A percentile compares a stretch with the other conserved stretches of the same genome.
phyloP scores from a whole-genome alignment of 75 land plant species.

The Sequoia sempervirens region DNA sequence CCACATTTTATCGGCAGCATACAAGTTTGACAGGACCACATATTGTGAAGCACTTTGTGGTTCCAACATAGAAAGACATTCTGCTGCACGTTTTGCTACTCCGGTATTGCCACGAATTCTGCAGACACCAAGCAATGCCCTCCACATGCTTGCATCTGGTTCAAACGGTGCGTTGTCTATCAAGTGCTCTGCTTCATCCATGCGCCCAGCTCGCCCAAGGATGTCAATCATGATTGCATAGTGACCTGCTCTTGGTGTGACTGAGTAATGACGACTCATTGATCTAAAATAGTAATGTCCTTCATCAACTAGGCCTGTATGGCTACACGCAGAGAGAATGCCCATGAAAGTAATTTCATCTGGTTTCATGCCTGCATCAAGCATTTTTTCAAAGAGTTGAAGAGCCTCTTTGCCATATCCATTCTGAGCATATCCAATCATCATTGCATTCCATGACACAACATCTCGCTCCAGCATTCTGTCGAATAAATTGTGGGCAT shows the following conservation, averaged over 20 bases:
- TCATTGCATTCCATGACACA: conserved; percentile 24
- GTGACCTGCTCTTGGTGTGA: conserved; percentile 12
- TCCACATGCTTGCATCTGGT: conserved; percentile 15
- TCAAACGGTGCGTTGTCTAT: conserved; percentile 12
- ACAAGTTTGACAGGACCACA: conserved; percentile 15
- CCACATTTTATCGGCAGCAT: conserved; percentile 18
- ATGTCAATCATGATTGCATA: conserved; percentile 15
- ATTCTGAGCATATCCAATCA: conserved; percentile 16
- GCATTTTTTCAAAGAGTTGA: conserved; percentile 16
- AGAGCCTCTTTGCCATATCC: conserved; percentile 22
- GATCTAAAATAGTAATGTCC: conserved; percentile 8
- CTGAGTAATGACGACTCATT: not conserved
- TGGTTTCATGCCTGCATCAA: conserved; percentile 8
- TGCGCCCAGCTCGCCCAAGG: conserved; percentile 17
- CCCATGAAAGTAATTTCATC: conserved; percentile 15
- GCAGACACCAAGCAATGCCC: conserved; percentile 20
- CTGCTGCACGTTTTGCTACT: conserved; percentile 17
- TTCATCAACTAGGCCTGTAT: conserved; percentile 13
- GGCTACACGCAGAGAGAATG: conserved; percentile 11
- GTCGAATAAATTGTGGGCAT: conserved; percentile 10
- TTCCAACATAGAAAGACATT: conserved; percentile 11
- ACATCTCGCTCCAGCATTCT: not conserved
- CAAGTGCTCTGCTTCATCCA: conserved; percentile 18
- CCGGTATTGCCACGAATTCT: conserved; percentile 11
- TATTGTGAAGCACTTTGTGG: conserved; percentile 12